Evolutionary conservation across 768 basidiomycete species (phyloP).

Genomic region (Termitomyces sp.): DNA sequence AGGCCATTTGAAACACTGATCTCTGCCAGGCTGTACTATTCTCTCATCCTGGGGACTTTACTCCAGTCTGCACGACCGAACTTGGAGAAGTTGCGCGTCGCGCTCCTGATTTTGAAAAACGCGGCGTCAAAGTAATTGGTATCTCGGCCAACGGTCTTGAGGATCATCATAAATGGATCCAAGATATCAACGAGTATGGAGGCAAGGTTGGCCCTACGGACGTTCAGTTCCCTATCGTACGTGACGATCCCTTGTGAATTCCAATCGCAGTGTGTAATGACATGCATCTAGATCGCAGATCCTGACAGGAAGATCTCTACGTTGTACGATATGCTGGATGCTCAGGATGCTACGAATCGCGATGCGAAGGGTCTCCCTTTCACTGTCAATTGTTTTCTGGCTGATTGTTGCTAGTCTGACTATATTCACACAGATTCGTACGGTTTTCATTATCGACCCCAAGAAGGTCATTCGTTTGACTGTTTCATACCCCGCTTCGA

Average conservation of each 20-base stretch:
- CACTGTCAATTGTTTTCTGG: constrained; percentile 47
- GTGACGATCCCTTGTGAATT: constrained; percentile 13
- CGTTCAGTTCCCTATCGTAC: constrained; percentile 88
- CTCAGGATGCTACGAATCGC: constrained; percentile 88
- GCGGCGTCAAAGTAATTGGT: constrained; percentile 90
- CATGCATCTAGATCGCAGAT: constrained; percentile 74
- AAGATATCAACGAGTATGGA: constrained; percentile 83
- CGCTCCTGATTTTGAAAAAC: constrained; percentile 74
- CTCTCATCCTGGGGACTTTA: constrained; percentile 92
- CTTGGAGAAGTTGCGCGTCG: constrained; percentile 93
- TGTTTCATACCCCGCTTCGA: constrained; percentile 89
- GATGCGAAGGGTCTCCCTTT: constrained; percentile 88
- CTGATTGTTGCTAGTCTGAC: neutral
- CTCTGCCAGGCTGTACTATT: constrained; percentile 71
- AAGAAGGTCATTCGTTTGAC: constrained; percentile 91
- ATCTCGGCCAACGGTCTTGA: constrained; percentile 87
- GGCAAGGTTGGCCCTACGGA: constrained; percentile 61
- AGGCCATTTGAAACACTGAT: constrained; percentile 1
- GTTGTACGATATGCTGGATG: constrained; percentile 94
- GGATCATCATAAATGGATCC: constrained; percentile 83
- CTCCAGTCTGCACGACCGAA: constrained; percentile 96
- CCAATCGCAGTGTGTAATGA: neutral
- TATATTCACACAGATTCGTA: constrained; percentile 72
- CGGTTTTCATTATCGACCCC: constrained; percentile 96
- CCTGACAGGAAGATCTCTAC: constrained; percentile 78